Evolutionary conservation across 345 rosid genomes (phyloP).

Genomic region (Citrus inodora): DNA sequence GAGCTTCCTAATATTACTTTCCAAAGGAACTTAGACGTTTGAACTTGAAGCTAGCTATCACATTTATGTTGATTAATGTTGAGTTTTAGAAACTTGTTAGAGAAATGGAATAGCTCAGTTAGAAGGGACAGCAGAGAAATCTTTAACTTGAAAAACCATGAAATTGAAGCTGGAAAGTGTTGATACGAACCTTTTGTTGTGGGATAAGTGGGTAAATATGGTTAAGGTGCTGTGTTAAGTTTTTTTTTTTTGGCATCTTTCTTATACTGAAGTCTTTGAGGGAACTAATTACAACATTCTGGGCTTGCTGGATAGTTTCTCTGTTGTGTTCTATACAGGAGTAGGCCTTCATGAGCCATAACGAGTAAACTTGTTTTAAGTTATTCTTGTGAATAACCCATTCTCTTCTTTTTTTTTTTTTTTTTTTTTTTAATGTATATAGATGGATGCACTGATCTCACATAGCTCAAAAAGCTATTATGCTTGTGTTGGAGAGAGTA

Average conservation of each 20-base stretch:
- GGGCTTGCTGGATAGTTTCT: not conserved
- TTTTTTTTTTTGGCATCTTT: not conserved
- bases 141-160: too few relatives aligned
- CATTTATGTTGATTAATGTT: not conserved
- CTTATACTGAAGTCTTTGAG: not conserved
- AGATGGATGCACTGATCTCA: slow-evolving; percentile 95
- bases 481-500: slow-evolving; percentile 98
- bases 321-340: not conserved
- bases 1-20: not conserved
- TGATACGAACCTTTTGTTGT: not conserved
- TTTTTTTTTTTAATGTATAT: slow-evolving; percentile 10
- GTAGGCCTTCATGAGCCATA: not conserved
- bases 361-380: not conserved
- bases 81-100: not conserved
- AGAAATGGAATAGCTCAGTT: not conserved
- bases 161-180: not conserved
- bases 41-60: not conserved
- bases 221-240: not conserved
- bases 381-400: not conserved
- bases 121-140: not conserved
- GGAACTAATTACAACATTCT: not conserved
- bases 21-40: not conserved
- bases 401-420: not conserved
- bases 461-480: slow-evolving; percentile 87
- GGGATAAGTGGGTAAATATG: not conserved